Conservation (phyloP, 306 rosid genomes). For the Arachis stenosperma region DNA sequence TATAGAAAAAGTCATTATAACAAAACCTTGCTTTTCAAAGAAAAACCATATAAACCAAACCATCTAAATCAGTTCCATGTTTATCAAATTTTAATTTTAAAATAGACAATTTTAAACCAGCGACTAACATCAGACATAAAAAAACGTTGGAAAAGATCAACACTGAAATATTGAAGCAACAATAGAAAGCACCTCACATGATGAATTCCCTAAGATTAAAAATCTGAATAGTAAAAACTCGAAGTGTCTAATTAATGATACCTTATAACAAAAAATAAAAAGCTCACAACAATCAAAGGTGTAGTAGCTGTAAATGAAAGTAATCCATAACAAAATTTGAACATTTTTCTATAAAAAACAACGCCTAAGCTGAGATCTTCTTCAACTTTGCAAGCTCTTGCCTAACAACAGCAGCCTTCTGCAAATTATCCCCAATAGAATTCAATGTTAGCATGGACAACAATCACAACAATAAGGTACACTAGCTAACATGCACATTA, state of each 20-base stretch:
- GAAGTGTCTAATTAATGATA: conserved; percentile 5
- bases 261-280: not conserved
- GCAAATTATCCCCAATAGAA: conserved; percentile 30
- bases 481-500: too few relatives aligned
- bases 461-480: too few relatives aligned
- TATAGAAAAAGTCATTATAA: too few relatives aligned
- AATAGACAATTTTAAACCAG: too few relatives aligned
- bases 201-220: not conserved
- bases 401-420: conserved; percentile 84
- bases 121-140: not conserved
- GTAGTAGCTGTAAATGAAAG: conserved; percentile 6
- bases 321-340: conserved; percentile 48
- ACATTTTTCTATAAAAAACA: not conserved
- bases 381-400: conserved; percentile 84
- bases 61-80: too few relatives aligned
- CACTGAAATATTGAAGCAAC: not conserved
- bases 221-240: conserved; percentile 26
- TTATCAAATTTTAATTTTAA: too few relatives aligned
- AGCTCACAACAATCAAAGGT: conserved; percentile 16
- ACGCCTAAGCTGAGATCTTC: conserved; percentile 58
- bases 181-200: not conserved
- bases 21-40: too few relatives aligned
- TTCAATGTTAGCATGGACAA: not conserved
- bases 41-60: too few relatives aligned
- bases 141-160: not conserved